Base-by-base conservation (phyloP, 768 basidiomycete species). In the Leccinum boreale region DNA sequence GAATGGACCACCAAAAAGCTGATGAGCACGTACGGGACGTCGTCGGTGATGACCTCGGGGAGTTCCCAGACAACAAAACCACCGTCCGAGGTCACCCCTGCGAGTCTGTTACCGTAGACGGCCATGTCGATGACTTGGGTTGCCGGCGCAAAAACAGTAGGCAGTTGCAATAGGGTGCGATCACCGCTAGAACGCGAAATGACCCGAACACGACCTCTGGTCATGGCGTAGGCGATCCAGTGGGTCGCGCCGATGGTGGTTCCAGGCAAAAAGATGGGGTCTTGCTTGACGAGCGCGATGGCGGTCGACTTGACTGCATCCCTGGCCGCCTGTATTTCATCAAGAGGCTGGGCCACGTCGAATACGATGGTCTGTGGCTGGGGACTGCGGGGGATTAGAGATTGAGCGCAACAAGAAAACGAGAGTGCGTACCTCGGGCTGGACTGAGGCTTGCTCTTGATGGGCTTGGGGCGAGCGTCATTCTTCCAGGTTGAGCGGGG, bases 191-290 rank as follows among this genome's bases (percentile, higher is more conserved):
- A 90, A 53, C 92, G 83, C 21, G 91, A 93, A 58, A 93, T 94
- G 52, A 94, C 88, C 46, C 92, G 88, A 52, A 94, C 88, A 58
- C 92, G 90, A 84, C 88, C 90, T 76, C 87, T 85, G 5, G 89
- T 92, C 92, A 94, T 94, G 24, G 91, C 92, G 66, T 94, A 93
- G 15, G 92, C 92, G 58, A 94, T 92, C 90, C 92, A 94, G 67
- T 91, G 89, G 5, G 92, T 92, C 14, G 92, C 92, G 10, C 92
- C 92, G 55, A 94, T 93, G 31, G 92, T 94, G 12, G 89, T 87
- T 15, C 92, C 92, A 47, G 89, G 89, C 57, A 92, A 76, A 75
- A 93, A 94, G 24, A 87, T 82, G 17, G 90, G 77, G 58, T 94
- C 92, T 62, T 93, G 90, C 73, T 86, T 89, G 68, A 94, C 90